Conservation (phyloP, 768 basidiomycete genomes). For the Amyloporia xantha region DNA sequence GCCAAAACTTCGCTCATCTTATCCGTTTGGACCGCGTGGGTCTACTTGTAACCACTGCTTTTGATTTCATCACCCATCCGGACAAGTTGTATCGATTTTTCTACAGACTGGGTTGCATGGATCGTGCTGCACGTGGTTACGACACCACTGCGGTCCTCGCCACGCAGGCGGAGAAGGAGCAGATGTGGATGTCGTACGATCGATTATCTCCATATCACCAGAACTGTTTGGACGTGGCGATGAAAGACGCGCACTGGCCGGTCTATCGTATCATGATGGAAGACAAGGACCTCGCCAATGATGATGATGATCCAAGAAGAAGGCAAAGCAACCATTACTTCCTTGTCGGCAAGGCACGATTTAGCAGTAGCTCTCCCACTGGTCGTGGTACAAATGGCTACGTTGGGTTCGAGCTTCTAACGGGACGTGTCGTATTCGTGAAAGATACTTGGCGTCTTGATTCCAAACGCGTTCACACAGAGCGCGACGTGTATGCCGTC, state of each 20-base stretch:
- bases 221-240: background rate
- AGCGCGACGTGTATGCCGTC: constrained; percentile 1
- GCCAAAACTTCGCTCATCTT: background rate
- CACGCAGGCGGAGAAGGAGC: background rate
- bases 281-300: constrained; percentile 1
- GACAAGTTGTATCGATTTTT: background rate
- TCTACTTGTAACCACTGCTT: background rate
- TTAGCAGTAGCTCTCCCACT: constrained; percentile 2
- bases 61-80: constrained; percentile 3
- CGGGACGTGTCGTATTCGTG: constrained; percentile 5
- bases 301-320: constrained; percentile 7
- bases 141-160: constrained; percentile 5
- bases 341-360: constrained; percentile 1
- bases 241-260: background rate
- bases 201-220: background rate
- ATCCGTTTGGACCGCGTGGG: constrained; percentile 6
- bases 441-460: constrained; percentile 15
- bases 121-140: background rate
- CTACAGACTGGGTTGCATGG: background rate
- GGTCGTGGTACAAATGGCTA: constrained; percentile 11
- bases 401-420: constrained; percentile 6
- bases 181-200: background rate
- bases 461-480: background rate
- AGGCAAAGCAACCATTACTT: background rate
- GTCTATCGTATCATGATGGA: background rate